phyloP scores from a whole-genome alignment of 2,329 filamentous ascomycete genomes.

The Colletotrichum ledebouriae region DNA sequence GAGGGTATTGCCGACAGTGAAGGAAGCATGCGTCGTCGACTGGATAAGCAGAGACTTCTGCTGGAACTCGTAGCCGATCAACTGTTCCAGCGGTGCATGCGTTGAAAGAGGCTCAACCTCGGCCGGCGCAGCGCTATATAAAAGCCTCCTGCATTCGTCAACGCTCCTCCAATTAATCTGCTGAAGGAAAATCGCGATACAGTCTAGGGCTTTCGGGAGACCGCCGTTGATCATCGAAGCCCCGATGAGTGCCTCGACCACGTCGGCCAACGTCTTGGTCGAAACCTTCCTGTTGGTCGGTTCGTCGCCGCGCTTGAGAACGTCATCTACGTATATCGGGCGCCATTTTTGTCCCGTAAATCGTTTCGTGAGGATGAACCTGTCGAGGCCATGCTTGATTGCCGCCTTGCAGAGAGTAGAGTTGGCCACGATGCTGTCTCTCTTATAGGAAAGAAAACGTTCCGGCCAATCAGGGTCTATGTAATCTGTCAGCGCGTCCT shows the following conservation, averaged over 20 bases:
- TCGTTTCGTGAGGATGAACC: slow-evolving; percentile 76
- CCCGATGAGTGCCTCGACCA: slow-evolving; percentile 88
- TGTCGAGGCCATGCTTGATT: slow-evolving; percentile 73
- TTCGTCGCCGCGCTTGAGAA: slow-evolving; percentile 45
- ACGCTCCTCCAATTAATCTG: slow-evolving; percentile 68
- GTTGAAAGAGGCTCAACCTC: slow-evolving; percentile 54
- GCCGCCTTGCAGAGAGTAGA: slow-evolving; percentile 76
- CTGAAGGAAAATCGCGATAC: slow-evolving; percentile 75
- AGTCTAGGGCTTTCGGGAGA: slow-evolving; percentile 71
- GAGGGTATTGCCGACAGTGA: slow-evolving; percentile 58
- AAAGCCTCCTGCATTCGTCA: slow-evolving; percentile 53
- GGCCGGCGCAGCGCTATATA: slow-evolving; percentile 59
- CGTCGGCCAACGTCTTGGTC: slow-evolving; percentile 87
- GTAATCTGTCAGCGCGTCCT: slow-evolving; percentile 38
- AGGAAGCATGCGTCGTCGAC: slow-evolving; percentile 83
- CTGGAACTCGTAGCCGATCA: slow-evolving; percentile 80
- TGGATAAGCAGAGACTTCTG: slow-evolving; percentile 79
- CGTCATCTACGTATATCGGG: slow-evolving; percentile 67
- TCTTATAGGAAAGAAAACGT: slow-evolving; percentile 77
- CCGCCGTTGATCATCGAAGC: slow-evolving; percentile 79
- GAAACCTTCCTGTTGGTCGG: slow-evolving; percentile 61
- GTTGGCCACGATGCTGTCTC: slow-evolving; percentile 81
- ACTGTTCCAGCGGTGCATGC: slow-evolving; percentile 67
- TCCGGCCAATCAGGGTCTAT: slow-evolving; percentile 79
- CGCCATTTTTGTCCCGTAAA: slow-evolving; percentile 82